Percentiles rank a stretch among this genome's conserved stretches.
These are phyloP conservation scores for Coemansia sp. DNA, from an alignment of 192 early-diverging fungal species.

Conservation along the genomic window DNA sequence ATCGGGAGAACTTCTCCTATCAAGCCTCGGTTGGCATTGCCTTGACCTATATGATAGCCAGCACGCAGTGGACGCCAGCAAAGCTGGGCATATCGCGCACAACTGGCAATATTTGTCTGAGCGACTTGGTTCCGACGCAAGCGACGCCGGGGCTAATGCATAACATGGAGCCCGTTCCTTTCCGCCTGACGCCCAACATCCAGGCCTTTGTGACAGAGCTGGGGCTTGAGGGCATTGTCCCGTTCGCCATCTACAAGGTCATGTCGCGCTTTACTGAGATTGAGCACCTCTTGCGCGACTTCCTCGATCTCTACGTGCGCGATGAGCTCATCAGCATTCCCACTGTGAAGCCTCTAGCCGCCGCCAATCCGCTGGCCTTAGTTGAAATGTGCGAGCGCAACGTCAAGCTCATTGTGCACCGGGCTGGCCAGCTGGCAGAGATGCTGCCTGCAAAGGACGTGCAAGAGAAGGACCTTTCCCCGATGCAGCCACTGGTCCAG, in stretches of 20 bases:
- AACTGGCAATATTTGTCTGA: slow-evolving; percentile 84
- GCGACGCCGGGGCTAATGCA: slow-evolving; percentile 60
- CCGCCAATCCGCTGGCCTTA: slow-evolving; percentile 37
- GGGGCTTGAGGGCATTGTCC: slow-evolving; percentile 92
- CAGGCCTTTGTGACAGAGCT: slow-evolving; percentile 92
- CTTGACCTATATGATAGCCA: slow-evolving; percentile 88
- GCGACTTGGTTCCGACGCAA: slow-evolving; percentile 76
- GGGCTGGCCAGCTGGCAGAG: slow-evolving; percentile 40
- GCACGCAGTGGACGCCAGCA: slow-evolving; percentile 83
- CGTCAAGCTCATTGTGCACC: slow-evolving; percentile 41
- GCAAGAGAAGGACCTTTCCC: slow-evolving; percentile 43
- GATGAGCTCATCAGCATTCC: slow-evolving; percentile 87
- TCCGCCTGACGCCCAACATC: slow-evolving; percentile 97
- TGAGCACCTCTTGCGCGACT: slow-evolving; percentile 89
- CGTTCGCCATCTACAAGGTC: slow-evolving; percentile 79
- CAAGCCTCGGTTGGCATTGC: slow-evolving; percentile 89
- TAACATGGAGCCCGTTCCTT: slow-evolving; percentile 87
- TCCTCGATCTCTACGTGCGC: slow-evolving; percentile 89
- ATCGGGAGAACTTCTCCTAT: slow-evolving; percentile 90
- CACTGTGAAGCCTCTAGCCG: slow-evolving; percentile 60
- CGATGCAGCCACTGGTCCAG: slow-evolving; percentile 83
- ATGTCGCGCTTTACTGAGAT: slow-evolving; percentile 79
- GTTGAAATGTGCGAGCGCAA: slow-evolving; percentile 57
- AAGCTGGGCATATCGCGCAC: slow-evolving; percentile 85
- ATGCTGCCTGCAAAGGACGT: slow-evolving; percentile 45